Base-by-base conservation (phyloP, 2,329 filamentous ascomycete genomes). In the Pestalotiopsis sp. region DNA sequence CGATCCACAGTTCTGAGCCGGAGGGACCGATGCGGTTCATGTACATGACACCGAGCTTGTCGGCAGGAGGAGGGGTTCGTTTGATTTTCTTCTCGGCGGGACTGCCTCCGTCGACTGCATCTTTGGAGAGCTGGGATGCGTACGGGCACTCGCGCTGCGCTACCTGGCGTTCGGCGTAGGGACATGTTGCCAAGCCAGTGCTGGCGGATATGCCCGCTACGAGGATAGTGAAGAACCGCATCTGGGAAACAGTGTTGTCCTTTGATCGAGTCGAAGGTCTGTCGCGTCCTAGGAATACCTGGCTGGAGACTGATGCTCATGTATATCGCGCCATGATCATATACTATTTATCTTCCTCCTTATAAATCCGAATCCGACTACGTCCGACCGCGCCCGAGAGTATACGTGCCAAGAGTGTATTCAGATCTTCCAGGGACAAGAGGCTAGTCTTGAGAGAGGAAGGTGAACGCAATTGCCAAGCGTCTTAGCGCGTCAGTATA, bases 1-100 rank as follows among this genome's bases (percentile, higher is more conserved):
- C 77, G 4, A 83, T 68, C 56, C 71, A 75, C 12, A 73, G 69
- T 23, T 70, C 66, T 4, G 73, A 69, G 2, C 39, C 66, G 2
- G 68, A 71, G 13, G 73, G 73, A 3, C 38, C 72, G 49, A 74
- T 75, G 14, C 73, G 70, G 68, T 75, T 75, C 71, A 73, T 70
- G 4, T 57, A 67, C 12, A 64, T 64, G 23, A 74, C 61, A 2
- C 70, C 62, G 12, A 49, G 23, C 62, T 65, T 65, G 25, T 65
- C 62, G 4, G 39, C 41, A 2, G 60, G 11, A 31, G 60, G 60
- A 3, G 60, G 31, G 23, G 25, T 41, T 11, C 60, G 60, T 14
- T 63, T 63, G 31, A 6, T 63, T 12, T 12, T n/a, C 31, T 39
- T 20, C 5, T 39, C 25, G 57, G 25, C 6, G 7, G 57, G n/a